Conservation (phyloP, 2,329 filamentous ascomycete species). For the Aschersonia sp. region DNA sequence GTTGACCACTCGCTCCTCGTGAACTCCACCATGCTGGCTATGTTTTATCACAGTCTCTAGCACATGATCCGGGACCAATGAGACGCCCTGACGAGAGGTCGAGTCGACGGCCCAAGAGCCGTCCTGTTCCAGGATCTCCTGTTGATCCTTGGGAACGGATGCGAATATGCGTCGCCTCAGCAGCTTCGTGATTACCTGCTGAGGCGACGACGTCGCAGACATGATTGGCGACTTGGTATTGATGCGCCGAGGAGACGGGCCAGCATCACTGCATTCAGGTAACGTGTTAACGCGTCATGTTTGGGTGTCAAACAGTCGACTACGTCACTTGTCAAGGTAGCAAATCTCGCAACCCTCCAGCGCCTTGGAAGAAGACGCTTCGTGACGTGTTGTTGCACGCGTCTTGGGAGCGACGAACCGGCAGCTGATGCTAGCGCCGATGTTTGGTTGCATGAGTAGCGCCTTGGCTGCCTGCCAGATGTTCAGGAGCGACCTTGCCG, state of each 20-base stretch:
- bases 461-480: neutral
- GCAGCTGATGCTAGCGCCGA: neutral
- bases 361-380: neutral
- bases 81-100: conserved; percentile 9
- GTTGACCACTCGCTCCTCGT: neutral
- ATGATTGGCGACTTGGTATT: conserved; percentile 7
- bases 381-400: neutral
- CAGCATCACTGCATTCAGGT: neutral
- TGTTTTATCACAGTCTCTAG: conserved; percentile 15
- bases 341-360: too few relatives aligned
- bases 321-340: neutral
- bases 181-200: conserved; percentile 10
- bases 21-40: conserved; percentile 3
- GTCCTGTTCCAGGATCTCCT: conserved; percentile 16
- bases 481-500: too few relatives aligned
- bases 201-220: conserved; percentile 11
- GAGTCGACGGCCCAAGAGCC: conserved; percentile 21
- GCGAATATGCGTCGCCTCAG: conserved; percentile 13
- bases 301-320: neutral
- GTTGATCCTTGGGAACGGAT: conserved; percentile 24
- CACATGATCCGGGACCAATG: conserved; percentile 21
- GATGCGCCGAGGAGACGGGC: neutral
- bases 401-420: neutral
- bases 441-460: neutral
- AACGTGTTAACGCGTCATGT: neutral